Base-by-base conservation (phyloP, 805 yeast species). In the Ogataea ramenticola region DNA sequence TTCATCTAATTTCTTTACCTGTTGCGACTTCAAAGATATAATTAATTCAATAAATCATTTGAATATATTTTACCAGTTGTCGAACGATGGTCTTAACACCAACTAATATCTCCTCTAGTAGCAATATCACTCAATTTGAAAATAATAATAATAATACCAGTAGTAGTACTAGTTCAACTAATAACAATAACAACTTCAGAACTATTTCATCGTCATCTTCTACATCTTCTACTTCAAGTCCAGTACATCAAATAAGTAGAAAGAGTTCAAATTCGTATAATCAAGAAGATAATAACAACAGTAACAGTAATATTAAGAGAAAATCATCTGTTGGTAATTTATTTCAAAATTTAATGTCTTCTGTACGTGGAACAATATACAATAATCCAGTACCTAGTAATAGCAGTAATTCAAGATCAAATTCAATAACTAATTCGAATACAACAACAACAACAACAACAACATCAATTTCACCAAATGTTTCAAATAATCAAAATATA, bases 291-390 rank as follows among this genome's bases (percentile, higher is more conserved):
- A 37, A 37, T 11, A 37, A 27, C 24, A 26, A 26, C 33, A 55
- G n/a, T n/a, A 32, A 5, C 35, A 32, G 4, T 32, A 34, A 20
- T 19, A 34, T 34, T 6, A 34, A 19, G 31, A 43, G 61, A 41
- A 60, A 58, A 42, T 51, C 57, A 1, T 58, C 62, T 21, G 59
- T 60, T 16, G 50, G 60, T 12, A 58, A 54, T 42, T 55, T 57
- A 10, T 45, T 60, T 10, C 48, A 55, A 9, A 57, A 38, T 31
- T 48, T 60, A 14, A 60, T 60, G 21, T 53, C 52, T 39, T 52
- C 58, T 2, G 60, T 60, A 17, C 51, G 64, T 39, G 21, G 34
- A 40, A 27, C 29, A 22, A 29, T 14, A 29, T 9, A 5, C 32
- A 29, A 24, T 24, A 24, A 6, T 24, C 10, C 27, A 7, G 10